Conservation (phyloP, 1,139 yeast species). For the Arxiozyma telluris region DNA sequence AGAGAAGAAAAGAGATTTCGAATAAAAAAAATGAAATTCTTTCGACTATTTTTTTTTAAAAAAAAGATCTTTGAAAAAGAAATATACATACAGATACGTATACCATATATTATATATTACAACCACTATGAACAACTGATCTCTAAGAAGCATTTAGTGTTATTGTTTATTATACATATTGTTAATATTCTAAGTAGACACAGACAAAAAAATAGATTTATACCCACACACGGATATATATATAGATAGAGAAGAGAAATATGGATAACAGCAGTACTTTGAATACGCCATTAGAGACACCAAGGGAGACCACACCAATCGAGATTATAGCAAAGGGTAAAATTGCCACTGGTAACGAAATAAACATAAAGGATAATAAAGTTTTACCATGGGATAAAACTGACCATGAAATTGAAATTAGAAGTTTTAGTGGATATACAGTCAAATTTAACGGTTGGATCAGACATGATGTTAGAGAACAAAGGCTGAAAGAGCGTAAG, state of each 20-base stretch:
- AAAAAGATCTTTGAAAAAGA: too few relatives aligned
- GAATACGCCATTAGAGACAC: background rate
- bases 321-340: background rate
- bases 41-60: background rate
- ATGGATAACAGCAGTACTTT: background rate
- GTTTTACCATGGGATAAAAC: slow-evolving; percentile 19
- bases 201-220: too few relatives aligned
- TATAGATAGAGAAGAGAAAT: background rate
- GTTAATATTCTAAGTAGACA: background rate
- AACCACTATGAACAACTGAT: too few relatives aligned
- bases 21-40: background rate
- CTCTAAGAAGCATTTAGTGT: background rate
- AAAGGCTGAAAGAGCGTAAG: background rate
- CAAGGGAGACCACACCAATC: background rate
- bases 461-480: slow-evolving; percentile 14
- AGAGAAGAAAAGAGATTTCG: background rate
- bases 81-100: too few relatives aligned
- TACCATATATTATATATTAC: too few relatives aligned
- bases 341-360: background rate
- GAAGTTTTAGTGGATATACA: slow-evolving; percentile 22
- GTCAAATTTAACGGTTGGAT: slow-evolving; percentile 22
- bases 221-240: background rate
- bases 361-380: slow-evolving; percentile 2
- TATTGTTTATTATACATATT: too few relatives aligned
- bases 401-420: slow-evolving; percentile 13